Conservation (phyloP, 345 rosid genomes). For the Syzygium jambos region DNA sequence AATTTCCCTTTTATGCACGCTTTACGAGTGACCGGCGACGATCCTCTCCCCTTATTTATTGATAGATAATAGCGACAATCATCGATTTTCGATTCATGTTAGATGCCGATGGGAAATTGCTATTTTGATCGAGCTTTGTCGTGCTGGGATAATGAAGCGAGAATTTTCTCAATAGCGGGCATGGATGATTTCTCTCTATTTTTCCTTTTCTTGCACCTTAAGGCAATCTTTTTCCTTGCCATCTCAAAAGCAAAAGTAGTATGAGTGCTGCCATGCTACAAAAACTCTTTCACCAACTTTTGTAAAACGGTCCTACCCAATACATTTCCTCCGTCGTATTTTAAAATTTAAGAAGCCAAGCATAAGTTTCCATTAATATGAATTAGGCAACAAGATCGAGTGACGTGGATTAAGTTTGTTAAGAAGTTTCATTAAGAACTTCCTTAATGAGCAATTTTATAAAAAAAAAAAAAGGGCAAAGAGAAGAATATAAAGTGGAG, state of each 20-base stretch:
- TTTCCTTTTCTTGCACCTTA: background rate
- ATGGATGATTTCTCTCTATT: too few species aligned
- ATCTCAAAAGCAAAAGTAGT: background rate
- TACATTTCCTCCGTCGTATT: background rate
- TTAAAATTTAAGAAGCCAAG: background rate
- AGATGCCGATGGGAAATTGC: background rate
- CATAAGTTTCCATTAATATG: background rate
- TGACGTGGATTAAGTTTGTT: background rate
- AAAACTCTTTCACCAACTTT: background rate
- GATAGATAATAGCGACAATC: background rate
- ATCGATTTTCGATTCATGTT: accelerated
- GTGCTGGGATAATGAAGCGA: background rate
- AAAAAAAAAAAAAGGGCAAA: background rate
- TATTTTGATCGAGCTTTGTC: background rate
- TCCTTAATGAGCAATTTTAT: background rate
- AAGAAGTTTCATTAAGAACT: background rate
- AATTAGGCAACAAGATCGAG: background rate
- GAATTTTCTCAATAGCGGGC: background rate
- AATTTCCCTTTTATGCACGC: background rate
- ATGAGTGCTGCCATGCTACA: background rate
- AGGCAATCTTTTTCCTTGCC: background rate
- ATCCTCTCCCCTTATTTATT: background rate
- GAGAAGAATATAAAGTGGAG: background rate
- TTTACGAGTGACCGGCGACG: accelerated
- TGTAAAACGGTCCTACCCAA: background rate